Percentiles rank a stretch among this genome's conserved stretches.
Conservation (phyloP, 2,329 filamentous ascomycete species). For the Elsinoe arachidis region DNA sequence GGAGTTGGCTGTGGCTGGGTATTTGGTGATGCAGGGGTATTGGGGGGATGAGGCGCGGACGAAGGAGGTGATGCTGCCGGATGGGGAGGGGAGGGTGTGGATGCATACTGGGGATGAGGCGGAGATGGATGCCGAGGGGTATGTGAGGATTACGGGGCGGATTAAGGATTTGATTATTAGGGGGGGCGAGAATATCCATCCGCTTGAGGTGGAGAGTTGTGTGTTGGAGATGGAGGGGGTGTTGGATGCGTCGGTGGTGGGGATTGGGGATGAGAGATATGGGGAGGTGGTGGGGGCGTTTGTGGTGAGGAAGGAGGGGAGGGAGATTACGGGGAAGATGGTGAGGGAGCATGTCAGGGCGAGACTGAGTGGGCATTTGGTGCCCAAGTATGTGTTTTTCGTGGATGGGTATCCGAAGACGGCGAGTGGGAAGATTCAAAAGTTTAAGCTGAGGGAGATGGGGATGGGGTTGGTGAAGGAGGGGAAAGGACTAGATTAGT, state of each 20-base stretch:
- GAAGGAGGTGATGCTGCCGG: slow-evolving; percentile 54
- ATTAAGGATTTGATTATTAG: slow-evolving; percentile 96
- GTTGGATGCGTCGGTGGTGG: slow-evolving; percentile 72
- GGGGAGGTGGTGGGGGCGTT: slow-evolving; percentile 86
- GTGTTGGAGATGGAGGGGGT: slow-evolving; percentile 65
- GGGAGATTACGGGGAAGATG: slow-evolving; percentile 46
- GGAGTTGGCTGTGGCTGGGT: slow-evolving; percentile 76
- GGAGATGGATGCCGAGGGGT: slow-evolving; percentile 71
- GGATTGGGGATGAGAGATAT: slow-evolving; percentile 70
- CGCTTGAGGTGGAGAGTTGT: slow-evolving; percentile 84
- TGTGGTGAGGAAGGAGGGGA: slow-evolving; percentile 48
- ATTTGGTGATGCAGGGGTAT: slow-evolving; percentile 86
- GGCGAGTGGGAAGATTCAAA: slow-evolving; percentile 92
- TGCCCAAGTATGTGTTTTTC: slow-evolving; percentile 87
- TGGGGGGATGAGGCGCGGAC: slow-evolving; percentile 67
- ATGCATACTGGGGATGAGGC: slow-evolving; percentile 93
- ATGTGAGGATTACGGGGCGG: slow-evolving; percentile 77
- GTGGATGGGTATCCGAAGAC: slow-evolving; percentile 83
- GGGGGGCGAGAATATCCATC: slow-evolving; percentile 92
- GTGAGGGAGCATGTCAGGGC: slow-evolving; percentile 64
- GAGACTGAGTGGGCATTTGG: slow-evolving; percentile 64
- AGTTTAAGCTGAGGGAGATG: slow-evolving; percentile 71
- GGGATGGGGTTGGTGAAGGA: slow-evolving; percentile 45
- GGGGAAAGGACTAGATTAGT: slow-evolving; percentile 24
- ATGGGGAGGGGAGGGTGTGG: slow-evolving; percentile 59